Evolutionary conservation across 192 early-diverging fungal genomes (phyloP).

Genomic region (Backusella psychrophila): DNA sequence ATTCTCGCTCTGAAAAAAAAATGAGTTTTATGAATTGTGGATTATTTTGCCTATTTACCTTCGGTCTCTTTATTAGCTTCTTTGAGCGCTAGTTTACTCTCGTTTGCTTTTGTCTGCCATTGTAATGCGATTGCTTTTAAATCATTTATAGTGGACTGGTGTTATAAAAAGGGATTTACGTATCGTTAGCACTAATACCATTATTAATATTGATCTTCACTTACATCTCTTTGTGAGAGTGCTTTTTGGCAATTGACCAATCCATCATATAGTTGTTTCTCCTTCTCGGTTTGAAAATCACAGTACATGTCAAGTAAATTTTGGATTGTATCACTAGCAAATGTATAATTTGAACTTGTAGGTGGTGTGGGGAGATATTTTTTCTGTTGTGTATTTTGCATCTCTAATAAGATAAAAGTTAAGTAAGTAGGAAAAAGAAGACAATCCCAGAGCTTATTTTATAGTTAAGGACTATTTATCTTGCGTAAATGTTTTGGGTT

Average conservation of each 20-base stretch:
- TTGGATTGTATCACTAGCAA: background rate
- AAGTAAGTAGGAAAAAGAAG: background rate
- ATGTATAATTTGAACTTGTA: slow-evolving; percentile 4
- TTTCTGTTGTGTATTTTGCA: background rate
- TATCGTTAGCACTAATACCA: background rate
- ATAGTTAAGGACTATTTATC: background rate
- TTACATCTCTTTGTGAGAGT: slow-evolving; percentile 10
- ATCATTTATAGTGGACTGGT: background rate
- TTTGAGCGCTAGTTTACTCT: background rate
- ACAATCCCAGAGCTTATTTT: background rate
- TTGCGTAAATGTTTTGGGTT: background rate
- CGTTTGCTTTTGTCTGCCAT: background rate
- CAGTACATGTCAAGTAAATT: background rate
- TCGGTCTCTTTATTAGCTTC: background rate
- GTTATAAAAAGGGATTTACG: background rate
- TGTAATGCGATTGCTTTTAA: background rate
- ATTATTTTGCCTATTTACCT: background rate
- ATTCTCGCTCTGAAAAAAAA: background rate
- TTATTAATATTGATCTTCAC: background rate
- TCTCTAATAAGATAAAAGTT: background rate
- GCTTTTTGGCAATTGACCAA: slow-evolving; percentile 3
- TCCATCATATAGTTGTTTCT: background rate
- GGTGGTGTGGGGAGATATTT: background rate
- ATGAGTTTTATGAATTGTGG: background rate
- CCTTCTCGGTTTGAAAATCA: background rate